Conservation (phyloP, 805 yeast species). For the Isabelozyma gotoi region DNA sequence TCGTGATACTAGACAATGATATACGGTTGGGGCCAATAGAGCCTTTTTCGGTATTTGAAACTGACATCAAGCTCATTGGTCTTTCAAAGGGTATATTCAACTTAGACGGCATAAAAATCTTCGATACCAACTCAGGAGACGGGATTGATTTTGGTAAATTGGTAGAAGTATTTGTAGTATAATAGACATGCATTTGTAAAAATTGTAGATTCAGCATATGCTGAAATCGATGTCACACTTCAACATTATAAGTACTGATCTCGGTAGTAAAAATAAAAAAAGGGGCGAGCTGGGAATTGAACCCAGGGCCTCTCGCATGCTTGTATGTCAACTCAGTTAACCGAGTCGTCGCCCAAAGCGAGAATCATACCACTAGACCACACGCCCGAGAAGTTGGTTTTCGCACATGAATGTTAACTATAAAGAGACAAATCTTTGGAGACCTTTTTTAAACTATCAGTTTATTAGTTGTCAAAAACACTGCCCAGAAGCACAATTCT, state of each 20-base stretch:
- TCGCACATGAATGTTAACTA: too few relatives aligned
- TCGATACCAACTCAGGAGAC: conserved; percentile 65
- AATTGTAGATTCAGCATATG: too few relatives aligned
- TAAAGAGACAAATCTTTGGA: too few relatives aligned
- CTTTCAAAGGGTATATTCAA: conserved; percentile 63
- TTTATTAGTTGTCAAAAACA: too few relatives aligned
- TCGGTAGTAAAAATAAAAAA: conserved; percentile 7
- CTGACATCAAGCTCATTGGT: conserved; percentile 60
- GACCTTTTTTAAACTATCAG: too few relatives aligned
- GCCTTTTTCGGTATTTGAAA: conserved; percentile 61
- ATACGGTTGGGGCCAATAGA: conserved; percentile 61
- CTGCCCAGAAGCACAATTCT: too few relatives aligned
- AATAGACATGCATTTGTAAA: conserved; percentile 2
- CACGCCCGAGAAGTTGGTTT: conserved; percentile 19
- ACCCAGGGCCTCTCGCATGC: conserved; percentile 62
- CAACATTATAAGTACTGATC: too few relatives aligned
- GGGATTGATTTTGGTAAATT: conserved; percentile 68
- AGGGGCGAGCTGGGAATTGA: conserved; percentile 55
- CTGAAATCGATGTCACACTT: too few relatives aligned
- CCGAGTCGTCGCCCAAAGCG: conserved; percentile 27
- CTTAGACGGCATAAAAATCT: conserved; percentile 62
- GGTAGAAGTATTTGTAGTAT: conserved; percentile 63
- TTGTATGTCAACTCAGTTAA: conserved; percentile 12
- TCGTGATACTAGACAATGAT: conserved; percentile 65
- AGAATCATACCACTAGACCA: conserved; percentile 40